phyloP scores from a whole-genome alignment of 176 grass and related monocot species.

The Aegilops longissima region DNA sequence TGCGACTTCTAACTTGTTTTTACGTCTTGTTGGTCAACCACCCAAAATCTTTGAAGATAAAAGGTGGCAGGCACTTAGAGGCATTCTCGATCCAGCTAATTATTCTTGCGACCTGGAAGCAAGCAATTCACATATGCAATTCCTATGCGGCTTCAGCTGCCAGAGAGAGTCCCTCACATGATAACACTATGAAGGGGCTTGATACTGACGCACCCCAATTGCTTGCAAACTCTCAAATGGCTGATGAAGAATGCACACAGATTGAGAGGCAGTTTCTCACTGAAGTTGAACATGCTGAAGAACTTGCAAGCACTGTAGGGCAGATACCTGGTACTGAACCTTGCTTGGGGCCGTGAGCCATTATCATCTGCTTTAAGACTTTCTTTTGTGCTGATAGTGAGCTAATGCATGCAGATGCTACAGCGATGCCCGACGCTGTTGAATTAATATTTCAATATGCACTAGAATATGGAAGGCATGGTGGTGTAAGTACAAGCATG shows the following conservation, averaged over 20 bases:
- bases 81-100: constrained; percentile 90
- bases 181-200: constrained; percentile 37
- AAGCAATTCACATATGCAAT: constrained; percentile 81
- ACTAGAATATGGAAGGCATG: constrained; percentile 69
- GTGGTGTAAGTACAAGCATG: constrained; percentile 71
- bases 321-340: constrained; percentile 64
- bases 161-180: constrained; percentile 55
- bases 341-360: neutral
- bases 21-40: constrained; percentile 27
- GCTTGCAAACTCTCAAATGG: constrained; percentile 47
- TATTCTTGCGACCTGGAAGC: constrained; percentile 95
- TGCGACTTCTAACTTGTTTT: constrained; percentile 23
- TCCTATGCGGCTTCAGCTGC: constrained; percentile 45
- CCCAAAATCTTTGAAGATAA: constrained; percentile 43
- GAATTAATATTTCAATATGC: constrained; percentile 97
- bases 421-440: constrained; percentile 90
- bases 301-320: constrained; percentile 61
- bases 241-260: constrained; percentile 45
- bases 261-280: constrained; percentile 86
- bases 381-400: constrained; percentile 21
- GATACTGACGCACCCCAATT: constrained; percentile 36
- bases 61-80: constrained; percentile 60
- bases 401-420: constrained; percentile 63
- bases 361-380: neutral
- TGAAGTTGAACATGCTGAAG: constrained; percentile 79